These are phyloP conservation scores for Chondrostereum purpureum DNA, from an alignment of 1,284 basidiomycete genomes.

Conservation along the genomic window DNA sequence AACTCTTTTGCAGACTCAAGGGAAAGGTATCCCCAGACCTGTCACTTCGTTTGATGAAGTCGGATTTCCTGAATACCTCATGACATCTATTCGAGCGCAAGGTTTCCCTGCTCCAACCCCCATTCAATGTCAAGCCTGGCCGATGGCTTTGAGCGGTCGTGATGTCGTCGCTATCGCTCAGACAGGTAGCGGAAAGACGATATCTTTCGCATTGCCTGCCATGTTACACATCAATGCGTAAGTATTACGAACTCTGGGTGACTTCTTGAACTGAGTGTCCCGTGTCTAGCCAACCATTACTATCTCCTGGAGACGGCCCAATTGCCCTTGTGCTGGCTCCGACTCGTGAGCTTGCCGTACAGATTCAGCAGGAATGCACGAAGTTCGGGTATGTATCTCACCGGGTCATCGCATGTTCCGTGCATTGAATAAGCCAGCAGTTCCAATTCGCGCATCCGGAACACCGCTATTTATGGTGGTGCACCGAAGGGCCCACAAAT, in stretches of 20 bases:
- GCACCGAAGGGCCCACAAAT: slow-evolving; percentile 98
- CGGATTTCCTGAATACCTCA: slow-evolving; percentile 94
- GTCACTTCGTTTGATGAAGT: slow-evolving; percentile 91
- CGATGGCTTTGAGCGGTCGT: slow-evolving; percentile 90
- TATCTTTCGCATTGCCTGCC: slow-evolving; percentile 95
- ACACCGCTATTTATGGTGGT: slow-evolving; percentile 97
- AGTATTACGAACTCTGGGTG: slow-evolving; percentile 24
- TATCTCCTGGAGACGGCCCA: slow-evolving; percentile 92
- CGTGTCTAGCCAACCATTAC: slow-evolving; percentile 78
- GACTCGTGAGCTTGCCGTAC: slow-evolving; percentile 96
- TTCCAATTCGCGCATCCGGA: slow-evolving; percentile 92
- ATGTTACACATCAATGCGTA: slow-evolving; percentile 99
- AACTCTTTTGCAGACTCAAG: slow-evolving; percentile 63
- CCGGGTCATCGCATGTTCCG: slow-evolving; percentile 10
- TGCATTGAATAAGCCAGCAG: slow-evolving; percentile 28
- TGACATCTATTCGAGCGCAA: slow-evolving; percentile 89
- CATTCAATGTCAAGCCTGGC: slow-evolving; percentile 98
- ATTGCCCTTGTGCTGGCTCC: slow-evolving; percentile 96
- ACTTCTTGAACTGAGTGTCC: slow-evolving; percentile 9
- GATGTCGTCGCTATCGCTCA: slow-evolving; percentile 97
- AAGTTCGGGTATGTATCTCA: slow-evolving; percentile 75
- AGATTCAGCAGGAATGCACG: slow-evolving; percentile 97
- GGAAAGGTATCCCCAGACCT: slow-evolving; percentile 83
- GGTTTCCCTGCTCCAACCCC: slow-evolving; percentile 88
- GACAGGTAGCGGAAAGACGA: slow-evolving; percentile 96